These are phyloP conservation scores for Coemansia sp. DNA, from an alignment of 371 early-diverging fungal species.

Conservation along the genomic window DNA sequence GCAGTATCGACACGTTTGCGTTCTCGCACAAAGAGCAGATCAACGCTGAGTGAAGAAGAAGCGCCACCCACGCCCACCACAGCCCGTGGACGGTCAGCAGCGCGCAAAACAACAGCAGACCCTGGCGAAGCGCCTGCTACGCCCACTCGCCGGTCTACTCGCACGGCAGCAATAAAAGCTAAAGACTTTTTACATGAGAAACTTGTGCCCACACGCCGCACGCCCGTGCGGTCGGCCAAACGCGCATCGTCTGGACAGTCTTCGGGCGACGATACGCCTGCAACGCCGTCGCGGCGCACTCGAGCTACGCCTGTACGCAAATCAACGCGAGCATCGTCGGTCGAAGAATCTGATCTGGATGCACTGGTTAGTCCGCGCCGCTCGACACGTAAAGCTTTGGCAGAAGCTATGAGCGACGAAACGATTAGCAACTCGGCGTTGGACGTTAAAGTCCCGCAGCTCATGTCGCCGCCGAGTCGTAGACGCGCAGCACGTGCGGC, in stretches of 20 bases:
- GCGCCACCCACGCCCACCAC: constrained; percentile 15
- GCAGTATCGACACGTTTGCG: constrained; percentile 13
- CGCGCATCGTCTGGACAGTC: not conserved
- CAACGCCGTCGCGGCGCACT: constrained; percentile 8
- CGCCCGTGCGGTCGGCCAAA: constrained; percentile 10
- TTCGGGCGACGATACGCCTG: constrained; percentile 16
- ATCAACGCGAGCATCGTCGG: constrained; percentile 1
- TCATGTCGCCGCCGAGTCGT: constrained; percentile 10
- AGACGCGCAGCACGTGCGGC: constrained; percentile 14
- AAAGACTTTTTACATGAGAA: constrained; percentile 24
- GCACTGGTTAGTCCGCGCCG: constrained; percentile 4
- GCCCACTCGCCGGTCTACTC: constrained; percentile 32
- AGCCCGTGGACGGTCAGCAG: constrained; percentile 14
- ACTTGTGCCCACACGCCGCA: constrained; percentile 4
- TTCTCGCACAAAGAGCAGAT: constrained; percentile 9
- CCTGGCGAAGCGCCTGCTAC: constrained; percentile 17
- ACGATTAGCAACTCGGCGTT: not conserved
- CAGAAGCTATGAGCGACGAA: not conserved
- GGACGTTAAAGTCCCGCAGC: not conserved
- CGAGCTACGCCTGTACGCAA: constrained; percentile 1
- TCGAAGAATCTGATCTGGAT: not conserved
- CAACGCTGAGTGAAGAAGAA: constrained; percentile 4
- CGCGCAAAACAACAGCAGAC: constrained; percentile 5
- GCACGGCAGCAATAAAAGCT: constrained; percentile 26
- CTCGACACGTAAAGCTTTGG: not conserved